Evolutionary conservation across 306 rosid genomes (phyloP).

Genomic region (Carpinus viminea): DNA sequence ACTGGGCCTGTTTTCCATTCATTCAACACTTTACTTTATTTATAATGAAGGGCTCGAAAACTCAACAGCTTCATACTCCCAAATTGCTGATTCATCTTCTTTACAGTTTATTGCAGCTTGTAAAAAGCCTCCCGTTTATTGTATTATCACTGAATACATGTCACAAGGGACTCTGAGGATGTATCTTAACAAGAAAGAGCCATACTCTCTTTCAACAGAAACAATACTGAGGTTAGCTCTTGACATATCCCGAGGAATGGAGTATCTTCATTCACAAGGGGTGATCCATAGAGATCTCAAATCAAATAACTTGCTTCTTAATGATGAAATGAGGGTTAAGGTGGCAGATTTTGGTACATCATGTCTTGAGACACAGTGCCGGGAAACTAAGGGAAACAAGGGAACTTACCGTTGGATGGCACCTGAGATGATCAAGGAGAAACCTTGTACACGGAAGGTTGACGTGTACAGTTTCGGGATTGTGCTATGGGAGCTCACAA

Average conservation of each 20-base stretch:
- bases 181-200: constrained; percentile 98
- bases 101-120: constrained; percentile 95
- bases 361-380: constrained; percentile 87
- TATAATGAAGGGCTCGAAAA: not conserved
- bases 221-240: constrained; percentile 89
- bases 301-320: constrained; percentile 89
- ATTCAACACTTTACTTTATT: not conserved
- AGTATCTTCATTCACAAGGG: constrained; percentile 95
- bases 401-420: constrained; percentile 99
- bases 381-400: constrained; percentile 92
- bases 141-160: constrained; percentile 97
- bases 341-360: constrained; percentile 98
- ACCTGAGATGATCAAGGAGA: constrained; percentile 96
- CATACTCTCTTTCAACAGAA: constrained; percentile 88
- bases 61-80: not conserved
- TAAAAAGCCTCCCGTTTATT: constrained; percentile 93
- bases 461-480: constrained; percentile 97
- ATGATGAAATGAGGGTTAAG: constrained; percentile 97
- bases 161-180: constrained; percentile 98
- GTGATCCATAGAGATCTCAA: constrained; percentile 95
- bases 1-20: not conserved
- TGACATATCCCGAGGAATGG: constrained; percentile 97
- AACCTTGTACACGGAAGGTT: constrained; percentile 79
- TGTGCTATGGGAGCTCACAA: constrained; percentile 96
- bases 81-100: constrained; percentile 7